Base-by-base conservation (phyloP, 192 early-diverging fungal species). In the Rhizophagus prolifer region DNA sequence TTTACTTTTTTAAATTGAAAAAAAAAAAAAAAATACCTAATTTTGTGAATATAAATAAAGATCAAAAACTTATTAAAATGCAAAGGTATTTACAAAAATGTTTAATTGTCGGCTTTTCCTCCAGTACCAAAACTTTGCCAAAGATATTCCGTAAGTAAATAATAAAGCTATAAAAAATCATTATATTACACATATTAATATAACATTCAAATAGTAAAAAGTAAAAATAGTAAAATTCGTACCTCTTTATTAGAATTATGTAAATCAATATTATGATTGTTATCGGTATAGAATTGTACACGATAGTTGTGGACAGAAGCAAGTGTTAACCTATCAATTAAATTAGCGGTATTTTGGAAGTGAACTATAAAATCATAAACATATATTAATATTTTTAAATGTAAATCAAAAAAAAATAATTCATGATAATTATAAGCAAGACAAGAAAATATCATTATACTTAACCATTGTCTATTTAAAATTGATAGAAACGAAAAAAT, bases 251-350 rank as follows among this genome's bases (percentile, higher is more conserved):
- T 88, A n/a, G 95, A 95, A 46, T 91, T 91, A 69, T 92, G 88
- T 34, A 89, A 87, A 68, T 86, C 84, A 78, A 97, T 98, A 44
- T 86, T 81, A 80, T 98, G 97, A 81, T 98, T 94, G 25, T 89
- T 93, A 81, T 98, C 96, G 0, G 95, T 93, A 81, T 90, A 98
- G 68, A 91, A 88, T 65, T 95, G 95, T n/a, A 94, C 90, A 59
- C 90, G 92, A 81, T 95, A 98, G 23, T 88, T 86, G 31, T 89
- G 88, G 36, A 97, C 86, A 36, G 85, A 88, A 26, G 86, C 89
- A 2, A 87, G 80, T n/a, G 95, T 93, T 9, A 98, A 80, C 38
- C 86, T 78, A 79, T 92, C 94, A 23, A 94, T 85, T 25, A 98
- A 85, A 4, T 84, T 86, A 44, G 94, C 90, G 16, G 95, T 85